A percentile compares a stretch with the other conserved stretches of the same genome.
Conservation (phyloP, 1,284 basidiomycete species). For the Spongiforma sp. region DNA sequence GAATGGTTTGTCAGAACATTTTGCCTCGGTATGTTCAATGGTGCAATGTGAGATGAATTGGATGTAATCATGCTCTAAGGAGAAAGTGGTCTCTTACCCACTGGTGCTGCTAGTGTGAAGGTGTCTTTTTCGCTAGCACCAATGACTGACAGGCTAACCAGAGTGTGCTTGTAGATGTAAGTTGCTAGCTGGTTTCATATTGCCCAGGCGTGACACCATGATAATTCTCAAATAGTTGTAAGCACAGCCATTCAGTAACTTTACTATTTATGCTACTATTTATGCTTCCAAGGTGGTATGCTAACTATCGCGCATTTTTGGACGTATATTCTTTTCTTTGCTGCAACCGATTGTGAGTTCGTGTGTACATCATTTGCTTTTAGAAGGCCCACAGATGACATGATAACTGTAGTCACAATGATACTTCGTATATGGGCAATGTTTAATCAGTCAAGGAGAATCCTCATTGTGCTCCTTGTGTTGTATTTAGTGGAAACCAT, state of each 20-base stretch:
- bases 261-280: background rate
- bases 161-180: constrained; percentile 2
- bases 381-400: background rate
- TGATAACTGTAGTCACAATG: background rate
- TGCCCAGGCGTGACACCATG: background rate
- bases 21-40: background rate
- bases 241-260: background rate
- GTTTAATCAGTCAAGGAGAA: background rate
- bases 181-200: background rate
- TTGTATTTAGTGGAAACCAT: background rate
- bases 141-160: background rate
- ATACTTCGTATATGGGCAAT: background rate
- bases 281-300: background rate
- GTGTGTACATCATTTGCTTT: background rate
- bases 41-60: no score
- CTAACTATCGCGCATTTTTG: background rate
- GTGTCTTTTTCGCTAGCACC: background rate
- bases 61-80: background rate
- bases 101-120: background rate
- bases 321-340: background rate
- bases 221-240: constrained; percentile 11
- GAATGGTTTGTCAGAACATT: background rate
- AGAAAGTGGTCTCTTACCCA: background rate
- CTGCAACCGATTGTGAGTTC: background rate
- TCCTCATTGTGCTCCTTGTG: background rate